Evolutionary conservation across 2,329 filamentous ascomycete species (phyloP), one percentile per base, ranked within the genome.

Genomic region (Neonectria hederae): DNA sequence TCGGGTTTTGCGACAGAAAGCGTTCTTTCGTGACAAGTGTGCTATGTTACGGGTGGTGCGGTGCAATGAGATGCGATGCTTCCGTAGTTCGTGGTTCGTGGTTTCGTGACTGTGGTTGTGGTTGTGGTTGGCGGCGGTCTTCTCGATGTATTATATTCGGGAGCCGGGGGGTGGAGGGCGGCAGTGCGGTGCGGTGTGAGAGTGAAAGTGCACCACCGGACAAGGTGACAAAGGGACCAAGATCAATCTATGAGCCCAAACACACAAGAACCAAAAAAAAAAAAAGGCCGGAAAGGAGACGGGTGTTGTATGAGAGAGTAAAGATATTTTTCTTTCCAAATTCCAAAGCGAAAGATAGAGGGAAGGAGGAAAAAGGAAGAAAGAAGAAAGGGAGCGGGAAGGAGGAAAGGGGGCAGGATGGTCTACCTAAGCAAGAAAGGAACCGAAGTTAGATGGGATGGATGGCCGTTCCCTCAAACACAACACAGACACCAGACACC

Each of bases 331-430:
- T 63, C 30, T 32, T 56, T 42, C 49, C 42, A 52, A 11, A 42
- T 45, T 56, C 35, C 19, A 51, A 9, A 49, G 56, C 28, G 61
- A 65, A 43, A 64, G 59, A 10, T 3, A 60, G 60, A 62, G 54
- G 60, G 65, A 48, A 51, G 58, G 43, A 35, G 54, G 54, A 56
- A 49, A 55, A 35, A 51, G 48, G 57, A 35, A 60, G 59, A 67
- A 63, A 62, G 63, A 66, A 65, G 51, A 58, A 61, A 65, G 60
- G 40, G 63, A 67, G 60, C 45, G 64, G 60, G 62, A 65, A 68
- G 67, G 54, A 54, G 66, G 68, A 59, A 51, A 60, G 48, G 40
- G 53, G 63, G 57, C 54, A 65, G 51, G 65, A 66, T 65, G 65
- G 53, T 46, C 48, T 61, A 61, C 40, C 56, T 57, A 51, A 49